Base-by-base conservation (phyloP, 2,329 filamentous ascomycete species). In the Chalaropsis ovoidea region DNA sequence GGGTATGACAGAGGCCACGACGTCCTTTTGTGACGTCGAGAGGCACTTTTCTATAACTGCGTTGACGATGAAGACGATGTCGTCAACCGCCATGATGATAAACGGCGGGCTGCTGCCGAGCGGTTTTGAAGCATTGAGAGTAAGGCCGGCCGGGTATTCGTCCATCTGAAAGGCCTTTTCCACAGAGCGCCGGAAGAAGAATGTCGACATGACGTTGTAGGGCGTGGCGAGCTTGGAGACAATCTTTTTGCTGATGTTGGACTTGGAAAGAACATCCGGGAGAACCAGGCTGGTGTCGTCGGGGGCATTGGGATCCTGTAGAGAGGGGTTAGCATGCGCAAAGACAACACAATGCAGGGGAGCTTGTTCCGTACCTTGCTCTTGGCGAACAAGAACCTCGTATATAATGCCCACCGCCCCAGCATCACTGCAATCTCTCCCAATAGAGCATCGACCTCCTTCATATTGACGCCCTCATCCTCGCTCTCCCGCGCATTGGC, bases 11-110 rank as follows among this genome's bases (percentile, higher is more conserved):
- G 84, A 89, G 52, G 84, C 84, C 24, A 95, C 82, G 2, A 96
- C 86, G 19, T 86, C 81, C 70, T 86, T 81, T 73, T 96, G 92
- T 1, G 89, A 90, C 0, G 95, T 97, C 0, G 89, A 87, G 24
- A 97, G 79, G 0, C 90, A 89, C 69, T 93, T 87, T 69, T 95
- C 88, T 7, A 97, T 80, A 42, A 97, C 88, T 62, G 93, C 87
- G 73, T 95, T 95, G 73, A 96, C 89, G 71, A 99, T 96, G 76
- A 97, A 99, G 93, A 99, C 97, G 72, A 97, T 91, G 76, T 96
- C 94, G 77, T 99, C 94, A 8, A 99, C 92, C 0, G 93, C 92
- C 1, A 92, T 91, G 54, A 94, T 93, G 71, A 99, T 96, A 72
- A 90, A 95, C 0, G 94, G 94, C 2, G 90, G 83, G 70, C 91